These are phyloP conservation scores for Fusarium austroafricanum DNA, from an alignment of 2,329 filamentous ascomycete genomes.

Conservation along the genomic window DNA sequence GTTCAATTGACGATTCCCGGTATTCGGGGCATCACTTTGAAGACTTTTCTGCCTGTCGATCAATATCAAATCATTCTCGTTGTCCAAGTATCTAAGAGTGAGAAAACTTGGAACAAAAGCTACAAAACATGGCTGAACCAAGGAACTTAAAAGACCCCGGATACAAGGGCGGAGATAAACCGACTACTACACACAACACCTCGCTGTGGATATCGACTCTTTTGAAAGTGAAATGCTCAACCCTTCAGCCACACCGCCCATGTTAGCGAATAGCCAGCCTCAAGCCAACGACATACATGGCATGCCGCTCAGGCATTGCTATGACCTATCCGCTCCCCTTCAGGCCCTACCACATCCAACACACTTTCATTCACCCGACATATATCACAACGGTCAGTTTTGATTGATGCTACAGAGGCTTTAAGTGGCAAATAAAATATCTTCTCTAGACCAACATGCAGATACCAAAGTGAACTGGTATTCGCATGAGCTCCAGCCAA, in stretches of 20 bases:
- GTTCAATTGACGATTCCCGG: slow-evolving; percentile 2
- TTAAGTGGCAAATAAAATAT: slow-evolving; percentile 26
- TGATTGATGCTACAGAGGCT: not conserved
- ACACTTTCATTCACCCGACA: not conserved
- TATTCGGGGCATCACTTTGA: not conserved
- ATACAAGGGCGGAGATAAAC: slow-evolving; percentile 17
- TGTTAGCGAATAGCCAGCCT: slow-evolving; percentile 3
- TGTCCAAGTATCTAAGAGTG: not conserved
- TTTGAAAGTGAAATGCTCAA: not conserved
- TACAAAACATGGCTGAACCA: slow-evolving; percentile 6
- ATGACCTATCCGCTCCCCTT: not conserved
- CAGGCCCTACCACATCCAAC: not conserved
- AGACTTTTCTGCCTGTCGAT: not conserved
- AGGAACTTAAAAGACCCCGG: slow-evolving; percentile 7
- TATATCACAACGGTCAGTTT: not conserved
- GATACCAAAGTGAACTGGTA: not conserved
- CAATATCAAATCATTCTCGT: not conserved
- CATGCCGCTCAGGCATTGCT: not conserved
- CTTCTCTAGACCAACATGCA: not conserved
- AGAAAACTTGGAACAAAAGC: slow-evolving; percentile 4
- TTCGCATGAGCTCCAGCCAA: not conserved
- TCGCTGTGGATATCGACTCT: slow-evolving; percentile 1
- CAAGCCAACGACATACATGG: slow-evolving; percentile 12
- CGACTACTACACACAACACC: not conserved
- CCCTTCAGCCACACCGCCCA: slow-evolving; percentile 2